These are phyloP conservation scores for Scalesia atractyloides DNA, from an alignment of 129 eudicot species.

Conservation along the genomic window DNA sequence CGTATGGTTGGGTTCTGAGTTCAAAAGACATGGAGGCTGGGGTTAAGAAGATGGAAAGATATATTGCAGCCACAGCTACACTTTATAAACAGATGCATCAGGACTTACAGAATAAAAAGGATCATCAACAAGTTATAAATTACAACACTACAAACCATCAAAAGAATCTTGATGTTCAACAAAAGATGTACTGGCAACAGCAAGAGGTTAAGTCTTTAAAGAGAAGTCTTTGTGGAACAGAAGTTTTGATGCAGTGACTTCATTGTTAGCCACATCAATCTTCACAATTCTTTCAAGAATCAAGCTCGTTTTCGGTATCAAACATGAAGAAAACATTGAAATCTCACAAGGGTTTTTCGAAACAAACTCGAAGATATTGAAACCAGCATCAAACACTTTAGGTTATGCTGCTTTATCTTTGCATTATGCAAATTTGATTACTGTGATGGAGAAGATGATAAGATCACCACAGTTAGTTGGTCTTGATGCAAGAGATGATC, in stretches of 20 bases:
- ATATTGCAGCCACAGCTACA: slow-evolving; percentile 38
- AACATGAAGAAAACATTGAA: slow-evolving; percentile 16
- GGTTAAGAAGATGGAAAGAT: slow-evolving; percentile 53
- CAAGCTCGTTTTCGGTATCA: slow-evolving; percentile 52
- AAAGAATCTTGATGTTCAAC: slow-evolving; percentile 54
- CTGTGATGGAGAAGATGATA: slow-evolving; percentile 70
- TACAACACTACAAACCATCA: slow-evolving; percentile 30
- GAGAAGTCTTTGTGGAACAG: slow-evolving; percentile 70
- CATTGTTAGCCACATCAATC: slow-evolving; percentile 51
- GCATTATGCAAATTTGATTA: slow-evolving; percentile 74
- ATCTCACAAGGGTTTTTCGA: slow-evolving; percentile 34
- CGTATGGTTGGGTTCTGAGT: slow-evolving; percentile 44
- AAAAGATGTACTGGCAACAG: slow-evolving; percentile 61
- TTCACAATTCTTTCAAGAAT: slow-evolving; percentile 68
- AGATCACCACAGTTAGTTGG: slow-evolving; percentile 2
- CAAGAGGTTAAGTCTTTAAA: slow-evolving; percentile 58
- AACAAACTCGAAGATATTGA: slow-evolving; percentile 33
- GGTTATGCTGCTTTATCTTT: slow-evolving; percentile 63
- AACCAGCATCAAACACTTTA: slow-evolving; percentile 57
- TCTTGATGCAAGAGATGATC: slow-evolving; percentile 36
- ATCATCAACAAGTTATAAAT: neutral
- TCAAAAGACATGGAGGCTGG: slow-evolving; percentile 57
- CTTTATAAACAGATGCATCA: slow-evolving; percentile 47
- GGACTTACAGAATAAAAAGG: slow-evolving; percentile 23
- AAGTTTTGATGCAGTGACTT: slow-evolving; percentile 53